A percentile compares a stretch with the other conserved stretches of the same genome.
phyloP scores from a whole-genome alignment of 352 stramenopile species.

The Phytophthora capsici region DNA sequence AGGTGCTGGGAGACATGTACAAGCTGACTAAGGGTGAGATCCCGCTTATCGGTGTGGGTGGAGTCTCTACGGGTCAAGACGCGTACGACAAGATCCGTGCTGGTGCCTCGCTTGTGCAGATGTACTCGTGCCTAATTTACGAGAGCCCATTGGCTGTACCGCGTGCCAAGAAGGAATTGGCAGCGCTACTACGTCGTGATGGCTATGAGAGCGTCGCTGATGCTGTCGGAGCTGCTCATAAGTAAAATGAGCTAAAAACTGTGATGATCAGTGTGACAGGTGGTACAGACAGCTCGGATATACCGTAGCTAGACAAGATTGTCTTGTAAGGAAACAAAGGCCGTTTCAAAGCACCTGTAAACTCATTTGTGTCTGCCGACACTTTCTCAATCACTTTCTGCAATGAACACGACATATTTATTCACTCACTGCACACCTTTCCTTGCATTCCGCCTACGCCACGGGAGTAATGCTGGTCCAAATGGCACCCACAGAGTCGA shows the following conservation, averaged over 20 bases:
- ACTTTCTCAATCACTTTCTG: no score
- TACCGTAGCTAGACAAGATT: no score
- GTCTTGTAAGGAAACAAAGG: no score
- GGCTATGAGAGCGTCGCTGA: slow-evolving; percentile 85
- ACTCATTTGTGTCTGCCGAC: no score
- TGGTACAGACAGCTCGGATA: not conserved
- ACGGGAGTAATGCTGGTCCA: slow-evolving; percentile 10
- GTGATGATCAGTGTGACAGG: not conserved
- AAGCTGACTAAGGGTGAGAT: slow-evolving; percentile 92
- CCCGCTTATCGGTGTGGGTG: slow-evolving; percentile 96
- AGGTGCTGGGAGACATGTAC: slow-evolving; percentile 96
- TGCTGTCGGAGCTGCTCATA: slow-evolving; percentile 87
- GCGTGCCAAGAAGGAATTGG: slow-evolving; percentile 91
- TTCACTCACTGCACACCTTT: no score
- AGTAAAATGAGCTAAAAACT: slow-evolving; percentile 30
- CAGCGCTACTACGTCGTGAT: slow-evolving; percentile 78
- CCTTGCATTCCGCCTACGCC: not conserved
- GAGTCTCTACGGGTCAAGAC: slow-evolving; percentile 92
- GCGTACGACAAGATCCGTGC: slow-evolving; percentile 98
- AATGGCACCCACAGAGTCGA: slow-evolving; percentile 14
- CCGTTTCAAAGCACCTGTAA: no score
- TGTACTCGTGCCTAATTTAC: slow-evolving; percentile 95
- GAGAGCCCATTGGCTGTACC: slow-evolving; percentile 88
- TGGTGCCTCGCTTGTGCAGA: slow-evolving; percentile 94
- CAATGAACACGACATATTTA: no score